A percentile compares a stretch with the other conserved stretches of the same genome.
Conservation (phyloP, 2,329 filamentous ascomycete species). For the Claviceps sp. region DNA sequence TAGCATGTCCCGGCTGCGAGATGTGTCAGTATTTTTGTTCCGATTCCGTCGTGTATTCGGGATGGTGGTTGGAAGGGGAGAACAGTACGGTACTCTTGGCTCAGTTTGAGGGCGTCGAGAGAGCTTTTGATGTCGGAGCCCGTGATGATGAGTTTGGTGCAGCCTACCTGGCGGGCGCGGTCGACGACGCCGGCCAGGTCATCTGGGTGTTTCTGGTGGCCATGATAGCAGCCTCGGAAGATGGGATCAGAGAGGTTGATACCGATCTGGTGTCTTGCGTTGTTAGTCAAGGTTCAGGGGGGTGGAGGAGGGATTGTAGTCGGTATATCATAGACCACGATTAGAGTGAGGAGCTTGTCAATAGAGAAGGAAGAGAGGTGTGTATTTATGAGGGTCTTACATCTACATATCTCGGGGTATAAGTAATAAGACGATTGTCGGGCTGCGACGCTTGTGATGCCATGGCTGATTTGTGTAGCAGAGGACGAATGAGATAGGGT, state of each 20-base stretch:
- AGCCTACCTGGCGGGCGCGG: constrained; percentile 65
- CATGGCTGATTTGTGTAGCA: constrained; percentile 12
- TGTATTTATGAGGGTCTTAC: constrained; percentile 26
- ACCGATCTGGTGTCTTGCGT: constrained; percentile 46
- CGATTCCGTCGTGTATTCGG: neutral
- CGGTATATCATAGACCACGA: neutral
- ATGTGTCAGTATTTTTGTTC: constrained; percentile 2
- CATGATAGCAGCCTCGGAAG: constrained; percentile 73
- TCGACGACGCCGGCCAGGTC: constrained; percentile 67
- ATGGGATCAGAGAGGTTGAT: constrained; percentile 94
- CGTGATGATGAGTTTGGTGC: constrained; percentile 82
- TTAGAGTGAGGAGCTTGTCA: neutral
- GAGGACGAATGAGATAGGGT: neutral
- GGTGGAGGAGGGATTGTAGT: no score
- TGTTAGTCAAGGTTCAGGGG: neutral
- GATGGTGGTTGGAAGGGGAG: neutral
- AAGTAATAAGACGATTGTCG: constrained; percentile 10
- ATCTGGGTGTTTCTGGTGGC: constrained; percentile 58
- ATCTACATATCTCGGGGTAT: constrained; percentile 45
- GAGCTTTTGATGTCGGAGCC: constrained; percentile 78
- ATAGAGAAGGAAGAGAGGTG: neutral
- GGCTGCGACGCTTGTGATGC: constrained; percentile 10
- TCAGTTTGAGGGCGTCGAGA: constrained; percentile 57
- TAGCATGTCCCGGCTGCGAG: constrained; percentile 63
- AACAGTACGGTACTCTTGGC: constrained; percentile 55